These are phyloP conservation scores for Cornus kousa DNA, from an alignment of 148 eudicot species.

Conservation along the genomic window DNA sequence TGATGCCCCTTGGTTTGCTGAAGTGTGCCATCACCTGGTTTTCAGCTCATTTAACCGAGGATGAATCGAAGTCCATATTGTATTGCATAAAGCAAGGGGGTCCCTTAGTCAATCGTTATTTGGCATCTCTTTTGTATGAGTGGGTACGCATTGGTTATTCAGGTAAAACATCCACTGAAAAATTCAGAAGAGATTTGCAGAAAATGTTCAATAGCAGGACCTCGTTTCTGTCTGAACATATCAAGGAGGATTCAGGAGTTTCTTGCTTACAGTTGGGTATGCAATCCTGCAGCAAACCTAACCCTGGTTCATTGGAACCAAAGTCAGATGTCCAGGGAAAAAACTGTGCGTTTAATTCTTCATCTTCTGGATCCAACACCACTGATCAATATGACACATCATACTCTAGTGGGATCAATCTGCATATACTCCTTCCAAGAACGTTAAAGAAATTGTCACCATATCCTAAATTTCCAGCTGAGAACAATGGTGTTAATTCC, in stretches of 20 bases:
- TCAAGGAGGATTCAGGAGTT: conserved; percentile 20
- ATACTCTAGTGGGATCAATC: conserved; percentile 40
- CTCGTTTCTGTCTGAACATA: conserved; percentile 44
- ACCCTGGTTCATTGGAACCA: conserved; percentile 8
- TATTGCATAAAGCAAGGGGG: conserved; percentile 42
- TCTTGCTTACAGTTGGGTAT: not conserved
- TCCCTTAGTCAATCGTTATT: conserved; percentile 35
- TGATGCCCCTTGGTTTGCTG: conserved; percentile 83
- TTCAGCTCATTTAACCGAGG: conserved; percentile 64
- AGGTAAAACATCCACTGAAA: conserved; percentile 57
- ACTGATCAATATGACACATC: conserved; percentile 30
- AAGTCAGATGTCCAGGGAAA: conserved; percentile 11
- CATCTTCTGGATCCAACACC: conserved; percentile 23
- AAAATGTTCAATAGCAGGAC: conserved; percentile 56
- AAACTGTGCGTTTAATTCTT: conserved; percentile 16
- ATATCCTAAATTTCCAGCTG: conserved; percentile 28
- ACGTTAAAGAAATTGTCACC: conserved; percentile 25
- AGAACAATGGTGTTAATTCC: conserved; percentile 17
- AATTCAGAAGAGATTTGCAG: conserved; percentile 45
- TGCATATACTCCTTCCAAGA: conserved; percentile 47
- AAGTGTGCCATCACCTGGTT: conserved; percentile 75
- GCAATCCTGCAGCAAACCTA: conserved; percentile 18
- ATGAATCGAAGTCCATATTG: conserved; percentile 51
- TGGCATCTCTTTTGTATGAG: conserved; percentile 59
- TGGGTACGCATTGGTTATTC: conserved; percentile 74